phyloP scores from a whole-genome alignment of 495 filamentous ascomycete species.

The Xanthoparmelia taractica region DNA sequence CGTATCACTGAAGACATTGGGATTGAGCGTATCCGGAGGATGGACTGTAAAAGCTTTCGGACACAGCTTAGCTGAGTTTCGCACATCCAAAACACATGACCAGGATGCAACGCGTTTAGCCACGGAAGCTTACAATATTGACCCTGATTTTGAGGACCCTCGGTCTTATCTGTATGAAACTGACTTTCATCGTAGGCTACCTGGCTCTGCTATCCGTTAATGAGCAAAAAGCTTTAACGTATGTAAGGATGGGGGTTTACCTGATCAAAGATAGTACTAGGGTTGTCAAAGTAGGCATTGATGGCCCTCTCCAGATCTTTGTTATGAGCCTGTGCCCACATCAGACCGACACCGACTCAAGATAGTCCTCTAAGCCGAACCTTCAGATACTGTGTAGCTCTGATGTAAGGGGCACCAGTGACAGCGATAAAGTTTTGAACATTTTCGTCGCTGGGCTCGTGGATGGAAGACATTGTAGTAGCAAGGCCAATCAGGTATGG shows the following conservation, averaged over 20 bases:
- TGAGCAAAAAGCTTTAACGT: not conserved
- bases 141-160: slow-evolving; percentile 16
- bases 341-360: slow-evolving; percentile 6
- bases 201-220: slow-evolving; percentile 12
- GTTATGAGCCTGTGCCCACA: slow-evolving; percentile 37
- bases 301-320: slow-evolving; percentile 44
- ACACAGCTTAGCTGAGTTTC: not conserved
- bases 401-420: slow-evolving; percentile 38
- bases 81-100: not conserved
- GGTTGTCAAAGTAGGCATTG: slow-evolving; percentile 48
- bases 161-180: slow-evolving; percentile 24
- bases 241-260: slow-evolving; percentile 6
- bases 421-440: slow-evolving; percentile 43
- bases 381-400: slow-evolving; percentile 44
- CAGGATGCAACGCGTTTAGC: not conserved
- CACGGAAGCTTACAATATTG: slow-evolving; percentile 12
- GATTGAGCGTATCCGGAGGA: slow-evolving; percentile 20
- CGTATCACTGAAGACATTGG: slow-evolving; percentile 20
- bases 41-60: slow-evolving; percentile 22
- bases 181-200: slow-evolving; percentile 21
- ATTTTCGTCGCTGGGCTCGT: slow-evolving; percentile 40
- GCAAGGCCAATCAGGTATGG: not conserved
- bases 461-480: slow-evolving; percentile 4
- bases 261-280: slow-evolving; percentile 34
- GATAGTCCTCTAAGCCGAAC: slow-evolving; percentile 24